Percentiles rank a stretch among this genome's conserved stretches.
Conservation (phyloP, 1,284 basidiomycete genomes). For the Cryptococcus sp. region DNA sequence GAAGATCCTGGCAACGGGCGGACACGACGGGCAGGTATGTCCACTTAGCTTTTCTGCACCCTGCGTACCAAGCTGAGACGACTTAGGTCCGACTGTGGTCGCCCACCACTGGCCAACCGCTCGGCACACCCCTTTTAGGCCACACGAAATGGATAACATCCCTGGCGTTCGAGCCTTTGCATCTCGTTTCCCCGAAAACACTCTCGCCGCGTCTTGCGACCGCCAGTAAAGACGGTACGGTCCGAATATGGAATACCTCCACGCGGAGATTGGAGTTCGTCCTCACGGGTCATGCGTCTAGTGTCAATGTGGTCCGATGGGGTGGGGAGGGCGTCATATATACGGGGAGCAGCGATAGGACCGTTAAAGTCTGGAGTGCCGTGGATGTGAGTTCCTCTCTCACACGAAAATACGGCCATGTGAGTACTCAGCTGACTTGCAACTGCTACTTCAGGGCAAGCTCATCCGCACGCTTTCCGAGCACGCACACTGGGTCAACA, state of each 20-base stretch:
- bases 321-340: slow-evolving; percentile 89
- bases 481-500: slow-evolving; percentile 99
- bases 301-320: slow-evolving; percentile 95
- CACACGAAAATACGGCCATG: slow-evolving; percentile 53
- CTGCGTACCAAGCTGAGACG: background rate
- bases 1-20: slow-evolving; percentile 84
- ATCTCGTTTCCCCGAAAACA: slow-evolving; percentile 65
- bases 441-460: slow-evolving; percentile 54
- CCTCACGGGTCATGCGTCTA: slow-evolving; percentile 89
- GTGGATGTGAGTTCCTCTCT: slow-evolving; percentile 61
- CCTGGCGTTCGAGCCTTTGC: slow-evolving; percentile 95
- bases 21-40: slow-evolving; percentile 81
- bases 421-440: background rate
- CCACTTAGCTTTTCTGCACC: background rate
- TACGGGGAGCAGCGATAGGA: slow-evolving; percentile 91
- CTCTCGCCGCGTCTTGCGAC: slow-evolving; percentile 82
- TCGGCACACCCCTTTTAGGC: slow-evolving; percentile 82
- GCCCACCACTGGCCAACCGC: slow-evolving; percentile 78
- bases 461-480: slow-evolving; percentile 74
- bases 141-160: slow-evolving; percentile 97
- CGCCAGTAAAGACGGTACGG: slow-evolving; percentile 93
- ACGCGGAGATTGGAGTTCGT: slow-evolving; percentile 77
- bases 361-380: slow-evolving; percentile 91
- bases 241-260: slow-evolving; percentile 84
- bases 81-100: slow-evolving; percentile 80